Base-by-base conservation (phyloP, 768 basidiomycete species). In the Termitomyces sp. region DNA sequence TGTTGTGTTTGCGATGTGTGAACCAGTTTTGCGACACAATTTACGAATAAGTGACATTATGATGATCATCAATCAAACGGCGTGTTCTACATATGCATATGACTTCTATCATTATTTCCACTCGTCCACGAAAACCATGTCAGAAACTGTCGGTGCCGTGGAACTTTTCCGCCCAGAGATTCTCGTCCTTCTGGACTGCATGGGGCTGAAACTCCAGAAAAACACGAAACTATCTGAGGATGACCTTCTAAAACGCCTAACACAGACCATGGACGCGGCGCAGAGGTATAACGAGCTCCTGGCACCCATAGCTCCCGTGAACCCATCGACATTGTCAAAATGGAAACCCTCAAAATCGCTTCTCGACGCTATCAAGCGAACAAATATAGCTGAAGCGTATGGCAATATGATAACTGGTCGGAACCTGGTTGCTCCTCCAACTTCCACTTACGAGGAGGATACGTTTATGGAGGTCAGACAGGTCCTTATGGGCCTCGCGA, bases 381-480 rank as follows among this genome's bases (percentile, higher is more conserved):
- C 59, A 6, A 69, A 62, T 37, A 29, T 69, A 22, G 59, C 53
- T 18, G 67, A 70, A 51, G 59, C 56, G 6, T 60, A 57, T 26
- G 47, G 52, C 22, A 63, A 62, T 26, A 20, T 42, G 33, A 51
- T 52, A 33, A 52, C 31, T 37, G 59, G 55, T 18, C 31, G 31
- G 15, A 59, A 61, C 42, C 60, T 55, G 33, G 41, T 36, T 20
- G 58, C 51, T 34, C 33, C 28, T n/a, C 59, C 54, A 52, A 60
- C 53, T 13, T 61, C 62, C 24, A 56, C 65, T 3, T 57, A 58
- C 2, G 61, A 67, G 54, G 63, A 70, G 42, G 67, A 72, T 33
- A 72, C 69, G 0, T 71, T 72, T 54, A 59, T 53, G 58, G 69
- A 72, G 54, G 57, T 72, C 42, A 64, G 71, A 39, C 61, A 69